Evolutionary conservation across 2,329 filamentous ascomycete species (phyloP), one percentile per base, ranked within the genome.

Genomic region (Sporothrix brunneoviolacea): DNA sequence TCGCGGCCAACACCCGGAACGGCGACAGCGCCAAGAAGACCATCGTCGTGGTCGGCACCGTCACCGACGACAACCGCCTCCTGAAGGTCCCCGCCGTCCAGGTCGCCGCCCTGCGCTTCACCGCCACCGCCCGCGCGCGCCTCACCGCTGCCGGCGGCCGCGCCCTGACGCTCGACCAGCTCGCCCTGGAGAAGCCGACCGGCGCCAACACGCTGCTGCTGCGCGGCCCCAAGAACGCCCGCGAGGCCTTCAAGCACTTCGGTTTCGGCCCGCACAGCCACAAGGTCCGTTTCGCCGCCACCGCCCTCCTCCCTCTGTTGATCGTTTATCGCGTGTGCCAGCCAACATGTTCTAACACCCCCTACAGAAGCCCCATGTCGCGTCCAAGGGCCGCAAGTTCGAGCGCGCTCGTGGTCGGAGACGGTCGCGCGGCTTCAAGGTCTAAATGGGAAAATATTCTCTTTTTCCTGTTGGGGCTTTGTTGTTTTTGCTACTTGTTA

Each of bases 371-470:
- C 91, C 91, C 64, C 88, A 95, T 65, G 82, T 98, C 68, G 82
- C 89, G 76, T 95, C 89, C 81, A 98, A 98, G 88, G 94, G 94
- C 69, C 87, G 93, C 77, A 98, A 98, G 83, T 98, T 98, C 81
- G 94, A 98, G 86, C 83, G 84, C 68, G 93, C 91, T 68, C 91
- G 93, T 93, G 94, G 93, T 76, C 91, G 93, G 77, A 94, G 93
- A 86, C 82, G 90, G 73, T 97, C 91, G 67, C 84, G 88, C 69
- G 93, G 94, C 83, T 98, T 98, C 91, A 98, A 98, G 90, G 93
- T 98, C 72, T 98, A 95, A 88, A 71, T 72, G 60, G 33, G 33
- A 27, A 4, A 6, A 36, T 46, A 12, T 36, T 35, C 18, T 19
- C 36, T 27, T 27, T 21, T 46, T 19, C 28, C n/a, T 32, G 19